Conservation (phyloP, 768 basidiomycete species). For the Rhodotorula toruloides region DNA sequence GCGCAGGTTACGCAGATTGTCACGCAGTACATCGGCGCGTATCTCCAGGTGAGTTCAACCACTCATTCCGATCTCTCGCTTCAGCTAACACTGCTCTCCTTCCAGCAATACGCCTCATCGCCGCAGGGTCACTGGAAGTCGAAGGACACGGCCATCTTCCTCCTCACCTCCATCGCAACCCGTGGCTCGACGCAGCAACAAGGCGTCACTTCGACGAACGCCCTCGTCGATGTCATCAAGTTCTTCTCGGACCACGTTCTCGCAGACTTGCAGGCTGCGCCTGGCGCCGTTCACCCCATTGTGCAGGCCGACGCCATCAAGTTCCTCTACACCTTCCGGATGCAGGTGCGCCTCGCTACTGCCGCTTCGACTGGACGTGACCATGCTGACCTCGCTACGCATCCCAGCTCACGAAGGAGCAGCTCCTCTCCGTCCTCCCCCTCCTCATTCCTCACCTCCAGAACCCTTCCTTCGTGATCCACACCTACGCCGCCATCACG, state of each 20-base stretch:
- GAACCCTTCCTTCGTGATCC: constrained; percentile 82
- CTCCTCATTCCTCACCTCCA: constrained; percentile 73
- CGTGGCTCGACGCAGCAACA: constrained; percentile 80
- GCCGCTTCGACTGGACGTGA: neutral
- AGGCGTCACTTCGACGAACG: constrained; percentile 88
- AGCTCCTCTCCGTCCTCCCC: constrained; percentile 84
- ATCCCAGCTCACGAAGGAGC: constrained; percentile 77
- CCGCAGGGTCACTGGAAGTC: constrained; percentile 69
- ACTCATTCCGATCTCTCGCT: neutral
- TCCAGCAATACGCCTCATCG: constrained; percentile 56
- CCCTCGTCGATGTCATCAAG: constrained; percentile 84
- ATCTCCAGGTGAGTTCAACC: constrained; percentile 51
- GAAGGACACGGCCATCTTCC: constrained; percentile 88
- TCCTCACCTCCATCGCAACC: constrained; percentile 88
- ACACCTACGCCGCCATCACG: constrained; percentile 95
- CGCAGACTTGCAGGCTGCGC: constrained; percentile 69
- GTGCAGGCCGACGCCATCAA: constrained; percentile 94
- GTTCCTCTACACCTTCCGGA: constrained; percentile 90
- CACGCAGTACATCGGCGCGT: constrained; percentile 71
- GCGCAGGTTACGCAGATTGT: constrained; percentile 80
- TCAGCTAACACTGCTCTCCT: neutral
- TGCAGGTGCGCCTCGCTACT: constrained; percentile 59
- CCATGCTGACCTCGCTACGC: neutral
- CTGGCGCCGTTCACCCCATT: constrained; percentile 66
- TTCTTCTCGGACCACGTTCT: constrained; percentile 92